Conservation (phyloP, 2,329 filamentous ascomycete species). For the Trichoderma brevicompactum region DNA sequence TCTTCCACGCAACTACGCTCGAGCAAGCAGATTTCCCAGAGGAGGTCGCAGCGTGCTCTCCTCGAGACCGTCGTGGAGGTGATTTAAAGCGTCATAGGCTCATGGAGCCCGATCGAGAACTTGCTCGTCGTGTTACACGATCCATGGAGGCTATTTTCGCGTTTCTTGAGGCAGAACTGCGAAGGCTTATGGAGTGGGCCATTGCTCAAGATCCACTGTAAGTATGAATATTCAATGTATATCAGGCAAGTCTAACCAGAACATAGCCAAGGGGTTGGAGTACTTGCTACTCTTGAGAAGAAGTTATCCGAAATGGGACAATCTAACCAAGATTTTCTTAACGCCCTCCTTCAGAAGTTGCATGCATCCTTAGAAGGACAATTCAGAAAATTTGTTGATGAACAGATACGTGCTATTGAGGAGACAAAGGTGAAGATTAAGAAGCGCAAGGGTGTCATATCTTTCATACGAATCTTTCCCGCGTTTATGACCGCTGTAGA, state of each 20-base stretch:
- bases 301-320: conserved; percentile 80
- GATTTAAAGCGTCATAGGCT: conserved; percentile 75
- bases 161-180: conserved; percentile 78
- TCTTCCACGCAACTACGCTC: conserved; percentile 91
- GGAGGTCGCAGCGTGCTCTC: conserved; percentile 67
- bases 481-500: conserved; percentile 82
- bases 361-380: conserved; percentile 73
- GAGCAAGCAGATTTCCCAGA: conserved; percentile 84
- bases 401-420: conserved; percentile 93
- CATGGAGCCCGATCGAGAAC: conserved; percentile 85
- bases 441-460: conserved; percentile 95
- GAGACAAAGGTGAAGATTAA: conserved; percentile 99
- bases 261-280: conserved; percentile 81
- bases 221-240: conserved; percentile 45
- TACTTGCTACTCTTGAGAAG: conserved; percentile 79
- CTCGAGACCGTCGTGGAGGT: conserved; percentile 70
- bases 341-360: conserved; percentile 77
- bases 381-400: conserved; percentile 89
- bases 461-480: conserved; percentile 93
- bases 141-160: conserved; percentile 88
- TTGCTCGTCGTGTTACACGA: conserved; percentile 82
- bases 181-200: conserved; percentile 82
- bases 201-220: conserved; percentile 79
- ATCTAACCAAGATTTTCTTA: conserved; percentile 90
- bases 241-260: conserved; percentile 29